These are phyloP conservation scores for Aspergillus sp. DNA, from an alignment of 2,329 filamentous ascomycete species.

Conservation along the genomic window DNA sequence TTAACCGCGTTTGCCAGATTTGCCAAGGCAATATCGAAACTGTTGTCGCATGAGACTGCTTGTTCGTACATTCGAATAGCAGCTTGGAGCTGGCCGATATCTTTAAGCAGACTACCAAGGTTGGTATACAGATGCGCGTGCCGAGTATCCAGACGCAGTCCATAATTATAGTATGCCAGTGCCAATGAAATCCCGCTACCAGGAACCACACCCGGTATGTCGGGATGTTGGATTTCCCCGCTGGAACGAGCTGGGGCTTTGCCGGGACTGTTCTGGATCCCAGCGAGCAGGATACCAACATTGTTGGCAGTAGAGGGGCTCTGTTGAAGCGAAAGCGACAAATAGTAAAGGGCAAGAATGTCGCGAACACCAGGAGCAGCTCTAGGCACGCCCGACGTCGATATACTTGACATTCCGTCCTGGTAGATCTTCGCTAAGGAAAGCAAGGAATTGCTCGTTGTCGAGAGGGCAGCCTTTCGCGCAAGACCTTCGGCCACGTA, in stretches of 20 bases:
- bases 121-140: conserved; percentile 98
- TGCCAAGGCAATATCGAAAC: conserved; percentile 91
- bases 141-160: conserved; percentile 71
- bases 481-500: conserved; percentile 63
- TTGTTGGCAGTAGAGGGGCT: conserved; percentile 98
- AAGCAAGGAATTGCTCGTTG: conserved; percentile 88
- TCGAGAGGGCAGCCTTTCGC: conserved; percentile 74
- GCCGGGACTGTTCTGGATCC: conserved; percentile 65
- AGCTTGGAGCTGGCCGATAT: conserved; percentile 83
- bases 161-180: conserved; percentile 91
- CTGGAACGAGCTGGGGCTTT: conserved; percentile 28
- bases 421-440: conserved; percentile 97
- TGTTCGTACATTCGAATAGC: conserved; percentile 97
- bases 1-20: conserved; percentile 98
- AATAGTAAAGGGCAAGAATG: conserved; percentile 88
- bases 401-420: conserved; percentile 77
- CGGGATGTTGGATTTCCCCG: conserved; percentile 36
- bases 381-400: conserved; percentile 47
- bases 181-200: conserved; percentile 84
- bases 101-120: conserved; percentile 86
- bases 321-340: conserved; percentile 86
- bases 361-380: conserved; percentile 74
- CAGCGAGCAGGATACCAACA: conserved; percentile 91
- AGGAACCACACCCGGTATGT: conserved; percentile 68
- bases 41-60: conserved; percentile 83